Conservation (phyloP, 73 alveolate species). For the Effrenium voratum region DNA sequence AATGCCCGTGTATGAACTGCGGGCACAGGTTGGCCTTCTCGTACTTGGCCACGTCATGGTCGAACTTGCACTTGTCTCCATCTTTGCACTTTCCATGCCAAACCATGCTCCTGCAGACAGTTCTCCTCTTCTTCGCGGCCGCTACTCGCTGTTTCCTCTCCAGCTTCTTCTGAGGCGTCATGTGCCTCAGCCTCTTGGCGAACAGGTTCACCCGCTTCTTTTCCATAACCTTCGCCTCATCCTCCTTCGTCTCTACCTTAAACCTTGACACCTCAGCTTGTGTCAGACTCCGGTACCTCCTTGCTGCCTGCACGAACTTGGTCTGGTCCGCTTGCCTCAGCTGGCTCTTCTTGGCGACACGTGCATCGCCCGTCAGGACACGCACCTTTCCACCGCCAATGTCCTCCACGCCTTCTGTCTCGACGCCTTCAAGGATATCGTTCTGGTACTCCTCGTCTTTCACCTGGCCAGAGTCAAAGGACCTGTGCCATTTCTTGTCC, state of each 20-base stretch:
- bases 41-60: neutral
- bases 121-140: neutral
- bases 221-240: neutral
- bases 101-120: neutral
- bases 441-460: constrained; percentile 21
- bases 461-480: constrained; percentile 7
- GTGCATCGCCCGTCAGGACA: neutral
- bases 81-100: neutral
- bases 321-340: neutral
- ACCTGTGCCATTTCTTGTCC: neutral
- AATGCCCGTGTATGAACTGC: neutral
- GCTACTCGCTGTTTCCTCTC: neutral
- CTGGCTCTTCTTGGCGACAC: neutral
- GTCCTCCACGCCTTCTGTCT: constrained; percentile 27
- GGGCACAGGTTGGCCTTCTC: neutral
- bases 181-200: neutral
- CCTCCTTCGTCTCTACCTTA: constrained; percentile 6
- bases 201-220: neutral
- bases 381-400: neutral
- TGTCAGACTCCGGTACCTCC: neutral
- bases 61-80: neutral
- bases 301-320: neutral
- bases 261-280: constrained; percentile 22
- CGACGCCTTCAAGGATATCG: neutral
- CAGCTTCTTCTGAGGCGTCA: neutral